Percentiles rank a stretch among this genome's conserved stretches.
Conservation (phyloP, 1,284 basidiomycete species). For the Mrakiaceae sp. region DNA sequence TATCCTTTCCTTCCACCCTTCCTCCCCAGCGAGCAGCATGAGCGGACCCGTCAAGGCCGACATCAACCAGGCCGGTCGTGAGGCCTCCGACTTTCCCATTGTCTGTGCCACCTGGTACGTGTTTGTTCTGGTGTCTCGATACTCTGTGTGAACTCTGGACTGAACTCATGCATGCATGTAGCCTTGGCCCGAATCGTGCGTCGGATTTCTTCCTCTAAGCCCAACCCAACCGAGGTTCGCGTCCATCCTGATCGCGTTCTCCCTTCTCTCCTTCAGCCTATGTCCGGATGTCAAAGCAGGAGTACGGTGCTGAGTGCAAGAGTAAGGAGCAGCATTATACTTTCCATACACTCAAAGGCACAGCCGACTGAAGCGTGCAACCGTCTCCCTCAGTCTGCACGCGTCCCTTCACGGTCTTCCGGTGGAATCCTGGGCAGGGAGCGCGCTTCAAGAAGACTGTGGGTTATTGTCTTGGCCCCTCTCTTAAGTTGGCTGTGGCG, state of each 20-base stretch:
- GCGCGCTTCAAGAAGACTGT: slow-evolving; percentile 86
- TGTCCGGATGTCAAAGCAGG: slow-evolving; percentile 69
- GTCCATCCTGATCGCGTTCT: slow-evolving; percentile 21
- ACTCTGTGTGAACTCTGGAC: no score
- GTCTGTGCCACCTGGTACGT: slow-evolving; percentile 48
- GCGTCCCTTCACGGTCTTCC: slow-evolving; percentile 67
- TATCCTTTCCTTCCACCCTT: background rate
- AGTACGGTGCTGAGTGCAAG: slow-evolving; percentile 80
- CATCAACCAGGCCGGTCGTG: slow-evolving; percentile 35
- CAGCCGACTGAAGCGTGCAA: background rate
- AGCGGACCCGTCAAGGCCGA: slow-evolving; percentile 27
- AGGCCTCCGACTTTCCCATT: slow-evolving; percentile 59
- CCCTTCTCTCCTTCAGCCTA: background rate
- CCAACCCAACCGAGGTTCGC: slow-evolving; percentile 13
- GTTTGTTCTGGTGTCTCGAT: no score
- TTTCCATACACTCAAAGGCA: background rate
- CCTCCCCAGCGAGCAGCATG: background rate
- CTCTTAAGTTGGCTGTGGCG: background rate
- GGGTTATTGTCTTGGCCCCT: background rate
- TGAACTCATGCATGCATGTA: no score
- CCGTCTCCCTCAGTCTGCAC: slow-evolving; percentile 39
- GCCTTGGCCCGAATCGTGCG: slow-evolving; percentile 76
- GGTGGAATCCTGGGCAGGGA: slow-evolving; percentile 90
- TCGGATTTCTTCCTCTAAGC: slow-evolving; percentile 19
- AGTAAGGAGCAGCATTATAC: background rate